Base-by-base conservation (phyloP, 2,329 filamentous ascomycete species). In the Penicillium sclerotigenum region DNA sequence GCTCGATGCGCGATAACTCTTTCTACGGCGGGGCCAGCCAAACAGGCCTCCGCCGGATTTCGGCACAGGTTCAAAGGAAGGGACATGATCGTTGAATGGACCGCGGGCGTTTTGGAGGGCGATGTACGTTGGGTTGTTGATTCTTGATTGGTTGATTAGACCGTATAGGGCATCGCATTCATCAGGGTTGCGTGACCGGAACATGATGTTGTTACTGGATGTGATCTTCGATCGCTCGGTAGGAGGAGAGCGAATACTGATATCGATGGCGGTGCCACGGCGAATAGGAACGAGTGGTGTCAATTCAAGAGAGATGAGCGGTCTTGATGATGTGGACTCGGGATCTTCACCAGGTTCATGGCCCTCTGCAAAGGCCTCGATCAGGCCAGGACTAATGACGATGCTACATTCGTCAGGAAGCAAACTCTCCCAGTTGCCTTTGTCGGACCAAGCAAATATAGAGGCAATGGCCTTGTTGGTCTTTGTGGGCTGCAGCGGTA, bases 61-160 rank as follows among this genome's bases (percentile, higher is more conserved):
- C 20, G 66, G 70, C 10, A 73, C 69, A 26, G 77, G 77, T 51
- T 81, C 81, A 68, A 84, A 67, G 26, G 50, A 49, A 24, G 68
- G 63, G 8, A 59, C 81, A 76, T 61, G 85, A 83, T 62, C 84
- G 80, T 60, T 85, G 80, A 74, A 63, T 77, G 81, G 66, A 56
- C 72, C 80, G 58, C 90, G 77, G 81, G 95, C 77, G 77, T 89
- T 81, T 80, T 90, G 83, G 79, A 91, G 64, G 73, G 87, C 71
- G 79, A 89, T 91, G 75, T 93, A 97, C 52, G 91, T 93, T 51
- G 91, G 88, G 70, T 97, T 97, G 75, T 96, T 90, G 71, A 96
- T 89, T 46, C 94, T 88, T 20, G 92, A 87, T 58, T 89, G 83
- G 73, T 97, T 95, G 59, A 97, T 92, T 41, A 93, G 84, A 67